Conservation (phyloP, 352 stramenopile species). For the Nothophytophthora sp. region DNA sequence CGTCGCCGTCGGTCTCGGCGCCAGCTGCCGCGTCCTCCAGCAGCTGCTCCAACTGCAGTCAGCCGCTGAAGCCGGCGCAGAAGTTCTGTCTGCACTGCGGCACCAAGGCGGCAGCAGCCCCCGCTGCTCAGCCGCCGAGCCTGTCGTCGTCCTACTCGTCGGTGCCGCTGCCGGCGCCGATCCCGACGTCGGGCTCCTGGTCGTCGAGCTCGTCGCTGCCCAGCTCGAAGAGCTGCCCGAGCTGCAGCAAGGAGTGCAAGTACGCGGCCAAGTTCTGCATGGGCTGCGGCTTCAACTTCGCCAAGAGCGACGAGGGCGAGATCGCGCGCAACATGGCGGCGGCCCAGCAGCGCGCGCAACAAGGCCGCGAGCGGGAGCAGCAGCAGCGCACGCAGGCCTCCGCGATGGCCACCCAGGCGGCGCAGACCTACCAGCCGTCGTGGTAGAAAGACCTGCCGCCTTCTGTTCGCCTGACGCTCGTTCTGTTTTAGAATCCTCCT, state of each 20-base stretch:
- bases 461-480: constrained; percentile 3
- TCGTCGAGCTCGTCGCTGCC: constrained; percentile 35
- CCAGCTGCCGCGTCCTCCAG: constrained; percentile 7
- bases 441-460: constrained; percentile 21
- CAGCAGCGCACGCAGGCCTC: constrained; percentile 71
- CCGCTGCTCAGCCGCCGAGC: constrained; percentile 18
- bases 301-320: constrained; percentile 74
- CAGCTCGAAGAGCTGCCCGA: constrained; percentile 59
- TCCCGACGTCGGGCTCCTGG: constrained; percentile 44
- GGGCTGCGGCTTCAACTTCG: constrained; percentile 80
- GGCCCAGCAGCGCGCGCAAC: constrained; percentile 50
- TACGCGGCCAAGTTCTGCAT: constrained; percentile 80
- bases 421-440: constrained; percentile 37
- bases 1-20: constrained; percentile 23
- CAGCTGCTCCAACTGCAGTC: constrained; percentile 46
- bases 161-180: constrained; percentile 56
- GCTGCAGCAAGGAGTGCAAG: constrained; percentile 77
- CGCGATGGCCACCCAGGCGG: constrained; percentile 65
- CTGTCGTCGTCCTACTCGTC: constrained; percentile 37
- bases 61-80: constrained; percentile 54
- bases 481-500: no score
- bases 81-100: constrained; percentile 86
- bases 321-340: constrained; percentile 74
- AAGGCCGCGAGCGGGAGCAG: constrained; percentile 49
- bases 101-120: constrained; percentile 39